These are phyloP conservation scores for Aspergillus ruber DNA, from an alignment of 2,329 filamentous ascomycete species.

Conservation along the genomic window DNA sequence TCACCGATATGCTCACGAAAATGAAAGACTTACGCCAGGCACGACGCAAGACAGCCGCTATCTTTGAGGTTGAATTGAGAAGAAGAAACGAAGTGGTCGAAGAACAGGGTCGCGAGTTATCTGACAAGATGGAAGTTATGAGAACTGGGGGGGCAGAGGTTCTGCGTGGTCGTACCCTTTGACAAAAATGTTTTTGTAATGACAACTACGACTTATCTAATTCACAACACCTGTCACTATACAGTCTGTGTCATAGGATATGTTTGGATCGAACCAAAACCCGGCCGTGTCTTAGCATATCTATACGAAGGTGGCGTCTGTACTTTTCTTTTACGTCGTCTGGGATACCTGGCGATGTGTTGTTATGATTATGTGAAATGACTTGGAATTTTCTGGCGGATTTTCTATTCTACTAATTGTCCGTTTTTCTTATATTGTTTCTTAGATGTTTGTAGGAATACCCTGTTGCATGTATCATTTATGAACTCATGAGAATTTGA, in stretches of 20 bases:
- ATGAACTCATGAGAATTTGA: too few species aligned
- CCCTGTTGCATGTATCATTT: too few species aligned
- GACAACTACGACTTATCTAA: not conserved
- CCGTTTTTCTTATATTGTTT: too few species aligned
- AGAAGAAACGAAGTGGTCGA: constrained; percentile 47
- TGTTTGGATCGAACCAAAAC: too few species aligned
- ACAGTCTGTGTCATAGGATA: too few species aligned
- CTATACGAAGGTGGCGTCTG: not conserved
- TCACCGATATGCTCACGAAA: constrained; percentile 45
- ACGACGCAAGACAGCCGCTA: constrained; percentile 47
- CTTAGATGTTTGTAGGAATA: too few species aligned
- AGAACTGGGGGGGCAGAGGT: constrained; percentile 49
- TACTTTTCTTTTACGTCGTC: not conserved
- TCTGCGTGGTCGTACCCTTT: constrained; percentile 37
- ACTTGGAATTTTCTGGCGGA: not conserved
- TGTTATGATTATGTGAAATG: not conserved
- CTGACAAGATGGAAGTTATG: constrained; percentile 48
- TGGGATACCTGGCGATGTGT: not conserved
- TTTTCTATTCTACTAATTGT: not conserved
- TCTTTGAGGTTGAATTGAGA: constrained; percentile 52
- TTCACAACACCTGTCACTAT: not conserved
- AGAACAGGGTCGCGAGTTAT: constrained; percentile 44
- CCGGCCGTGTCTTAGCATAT: not conserved
- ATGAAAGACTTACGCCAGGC: constrained; percentile 49
- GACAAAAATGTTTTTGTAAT: constrained; percentile 3